Evolutionary conservation across 805 yeast genomes (phyloP).

Genomic region (Candida nonsorbophila): DNA sequence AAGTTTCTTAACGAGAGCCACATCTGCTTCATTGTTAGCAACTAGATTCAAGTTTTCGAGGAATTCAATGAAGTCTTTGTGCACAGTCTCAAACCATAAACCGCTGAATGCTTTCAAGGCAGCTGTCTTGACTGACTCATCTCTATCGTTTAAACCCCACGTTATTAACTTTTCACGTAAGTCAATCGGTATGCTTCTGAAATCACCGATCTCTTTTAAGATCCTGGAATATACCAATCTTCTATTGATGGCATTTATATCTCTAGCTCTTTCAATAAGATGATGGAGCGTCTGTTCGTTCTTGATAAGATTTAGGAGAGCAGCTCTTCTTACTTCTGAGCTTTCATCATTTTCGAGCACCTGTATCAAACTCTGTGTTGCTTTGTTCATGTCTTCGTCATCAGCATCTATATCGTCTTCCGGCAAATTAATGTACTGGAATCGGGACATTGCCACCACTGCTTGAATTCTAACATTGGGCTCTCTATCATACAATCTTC

Average conservation of each 20-base stretch:
- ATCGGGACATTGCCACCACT: constrained; percentile 67
- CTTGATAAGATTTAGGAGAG: constrained; percentile 64
- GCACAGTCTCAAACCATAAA: constrained; percentile 65
- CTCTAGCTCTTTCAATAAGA: constrained; percentile 79
- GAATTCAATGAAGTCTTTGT: constrained; percentile 67
- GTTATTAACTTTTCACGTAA: constrained; percentile 62
- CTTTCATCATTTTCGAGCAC: constrained; percentile 59
- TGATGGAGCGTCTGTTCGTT: constrained; percentile 47
- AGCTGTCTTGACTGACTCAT: constrained; percentile 63
- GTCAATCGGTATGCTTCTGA: constrained; percentile 43
- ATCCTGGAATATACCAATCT: constrained; percentile 65
- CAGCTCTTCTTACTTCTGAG: constrained; percentile 87
- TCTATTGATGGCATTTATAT: constrained; percentile 66
- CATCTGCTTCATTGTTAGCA: constrained; percentile 61
- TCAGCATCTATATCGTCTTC: constrained; percentile 26
- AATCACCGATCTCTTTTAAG: constrained; percentile 62
- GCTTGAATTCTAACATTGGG: constrained; percentile 80
- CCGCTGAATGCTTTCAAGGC: constrained; percentile 64
- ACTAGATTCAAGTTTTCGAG: constrained; percentile 67
- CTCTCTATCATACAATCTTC: constrained; percentile 71
- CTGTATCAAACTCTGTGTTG: constrained; percentile 11
- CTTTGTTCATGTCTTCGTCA: constrained; percentile 29
- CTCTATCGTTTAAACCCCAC: constrained; percentile 90
- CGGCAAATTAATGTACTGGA: constrained; percentile 47
- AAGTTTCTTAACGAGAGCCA: constrained; percentile 54